Evolutionary conservation across 768 basidiomycete species (phyloP).

Genomic region (Suillus brevipes): DNA sequence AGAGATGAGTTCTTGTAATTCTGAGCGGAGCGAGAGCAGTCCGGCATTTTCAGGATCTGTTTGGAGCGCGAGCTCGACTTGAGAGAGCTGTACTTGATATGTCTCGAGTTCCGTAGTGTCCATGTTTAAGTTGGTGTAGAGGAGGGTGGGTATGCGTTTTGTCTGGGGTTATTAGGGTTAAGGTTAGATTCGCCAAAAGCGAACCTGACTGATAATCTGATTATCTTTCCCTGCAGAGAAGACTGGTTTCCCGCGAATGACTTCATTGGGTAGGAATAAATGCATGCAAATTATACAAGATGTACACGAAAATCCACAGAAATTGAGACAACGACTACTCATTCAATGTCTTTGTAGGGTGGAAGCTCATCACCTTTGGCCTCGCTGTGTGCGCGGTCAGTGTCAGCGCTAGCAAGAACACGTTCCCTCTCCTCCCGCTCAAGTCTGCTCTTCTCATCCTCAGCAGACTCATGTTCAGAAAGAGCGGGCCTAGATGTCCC

Average conservation of each 20-base stretch:
- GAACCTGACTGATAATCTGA: neutral
- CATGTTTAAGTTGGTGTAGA: conserved; percentile 19
- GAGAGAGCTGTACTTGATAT: conserved; percentile 87
- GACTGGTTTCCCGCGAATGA: neutral
- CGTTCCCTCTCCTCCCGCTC: conserved; percentile 70
- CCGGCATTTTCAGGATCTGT: conserved; percentile 75
- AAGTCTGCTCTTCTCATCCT: conserved; percentile 62
- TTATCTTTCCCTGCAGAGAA: neutral
- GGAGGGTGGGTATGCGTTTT: neutral
- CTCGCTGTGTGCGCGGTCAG: conserved; percentile 26
- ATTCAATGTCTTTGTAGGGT: conserved; percentile 43
- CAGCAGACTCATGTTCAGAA: conserved; percentile 46
- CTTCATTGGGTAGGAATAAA: neutral
- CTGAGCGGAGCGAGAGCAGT: conserved; percentile 69
- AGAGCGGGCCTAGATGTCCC: conserved; percentile 15
- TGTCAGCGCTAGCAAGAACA: conserved; percentile 32
- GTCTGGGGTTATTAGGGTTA: conserved; percentile 6
- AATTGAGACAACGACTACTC: neutral
- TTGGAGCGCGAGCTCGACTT: conserved; percentile 79
- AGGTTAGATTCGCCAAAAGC: neutral
- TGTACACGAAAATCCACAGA: neutral
- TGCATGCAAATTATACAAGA: neutral
- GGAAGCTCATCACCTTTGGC: conserved; percentile 38
- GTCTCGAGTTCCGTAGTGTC: conserved; percentile 81
- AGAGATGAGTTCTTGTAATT: conserved; percentile 81